Conservation (phyloP, 805 yeast genomes). For the Myxozyma mucilagina region DNA sequence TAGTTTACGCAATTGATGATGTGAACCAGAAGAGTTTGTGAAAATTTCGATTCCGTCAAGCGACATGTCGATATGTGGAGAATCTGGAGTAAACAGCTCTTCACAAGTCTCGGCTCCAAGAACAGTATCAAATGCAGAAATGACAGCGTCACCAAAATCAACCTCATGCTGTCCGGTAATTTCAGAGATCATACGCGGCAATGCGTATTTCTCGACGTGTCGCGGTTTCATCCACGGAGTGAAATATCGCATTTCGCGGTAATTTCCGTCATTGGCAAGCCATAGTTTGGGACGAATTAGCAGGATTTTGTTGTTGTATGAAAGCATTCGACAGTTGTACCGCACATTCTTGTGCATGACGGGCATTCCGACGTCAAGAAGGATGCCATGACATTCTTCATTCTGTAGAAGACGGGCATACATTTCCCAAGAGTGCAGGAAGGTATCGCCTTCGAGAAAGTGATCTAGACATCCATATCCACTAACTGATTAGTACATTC, state of each 20-base stretch:
- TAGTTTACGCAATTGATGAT: constrained; percentile 89
- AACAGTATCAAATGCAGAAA: constrained; percentile 80
- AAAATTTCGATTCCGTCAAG: constrained; percentile 97
- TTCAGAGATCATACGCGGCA: constrained; percentile 70
- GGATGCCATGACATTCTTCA: constrained; percentile 68
- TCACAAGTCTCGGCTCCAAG: constrained; percentile 99
- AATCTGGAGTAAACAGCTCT: constrained; percentile 92
- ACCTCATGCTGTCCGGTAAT: constrained; percentile 68
- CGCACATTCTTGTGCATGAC: constrained; percentile 81
- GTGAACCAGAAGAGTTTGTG: constrained; percentile 96
- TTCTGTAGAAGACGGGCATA: constrained; percentile 71
- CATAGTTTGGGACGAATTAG: constrained; percentile 89
- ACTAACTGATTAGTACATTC: constrained; percentile 1
- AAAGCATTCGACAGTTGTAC: constrained; percentile 86
- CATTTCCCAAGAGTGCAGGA: constrained; percentile 92
- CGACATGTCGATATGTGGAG: constrained; percentile 90
- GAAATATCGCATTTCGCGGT: constrained; percentile 95
- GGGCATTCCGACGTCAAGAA: constrained; percentile 95
- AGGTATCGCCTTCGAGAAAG: constrained; percentile 85
- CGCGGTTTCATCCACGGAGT: constrained; percentile 89
- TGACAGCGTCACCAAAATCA: constrained; percentile 86
- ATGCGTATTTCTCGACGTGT: constrained; percentile 65
- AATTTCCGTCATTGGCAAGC: constrained; percentile 96
- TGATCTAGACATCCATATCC: constrained; percentile 81
- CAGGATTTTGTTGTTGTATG: constrained; percentile 74